A percentile compares a stretch with the other conserved stretches of the same genome.
Conservation (phyloP, 257 asterid species). For the Echium plantagineum region DNA sequence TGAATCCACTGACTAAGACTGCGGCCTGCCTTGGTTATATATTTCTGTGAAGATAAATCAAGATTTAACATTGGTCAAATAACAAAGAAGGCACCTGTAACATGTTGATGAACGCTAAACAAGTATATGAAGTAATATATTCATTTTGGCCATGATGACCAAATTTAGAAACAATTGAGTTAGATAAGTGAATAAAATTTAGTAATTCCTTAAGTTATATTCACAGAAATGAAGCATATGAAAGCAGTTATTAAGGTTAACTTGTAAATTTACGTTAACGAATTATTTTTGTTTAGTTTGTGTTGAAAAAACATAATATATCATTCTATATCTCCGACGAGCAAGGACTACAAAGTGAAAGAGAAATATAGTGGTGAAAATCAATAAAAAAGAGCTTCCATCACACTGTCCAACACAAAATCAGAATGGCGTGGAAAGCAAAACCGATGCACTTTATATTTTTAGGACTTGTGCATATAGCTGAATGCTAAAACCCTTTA, state of each 20-base stretch:
- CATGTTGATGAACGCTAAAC: not conserved
- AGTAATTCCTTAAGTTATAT: too few species aligned
- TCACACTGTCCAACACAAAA: too few species aligned
- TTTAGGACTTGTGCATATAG: too few species aligned
- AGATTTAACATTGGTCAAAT: not conserved
- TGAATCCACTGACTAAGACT: constrained; percentile 73
- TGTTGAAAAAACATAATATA: not conserved
- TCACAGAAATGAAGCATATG: not conserved
- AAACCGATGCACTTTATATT: too few species aligned
- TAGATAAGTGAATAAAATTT: not conserved
- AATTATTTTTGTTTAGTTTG: not conserved
- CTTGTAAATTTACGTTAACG: not conserved
- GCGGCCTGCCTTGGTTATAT: constrained; percentile 42
- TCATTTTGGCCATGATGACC: not conserved
- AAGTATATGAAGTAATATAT: not conserved
- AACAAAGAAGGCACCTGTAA: not conserved
- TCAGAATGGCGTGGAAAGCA: too few species aligned
- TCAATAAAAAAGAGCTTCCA: too few species aligned
- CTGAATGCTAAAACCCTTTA: too few species aligned
- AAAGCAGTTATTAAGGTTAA: not conserved
- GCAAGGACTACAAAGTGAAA: not conserved
- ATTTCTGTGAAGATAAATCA: constrained; percentile 34
- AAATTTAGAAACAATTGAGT: not conserved
- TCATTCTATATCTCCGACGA: not conserved
- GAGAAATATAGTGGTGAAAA: not conserved